A percentile compares a stretch with the other conserved stretches of the same genome.
Conservation (phyloP, 768 basidiomycete species). For the Nevesoporus exiguus region DNA sequence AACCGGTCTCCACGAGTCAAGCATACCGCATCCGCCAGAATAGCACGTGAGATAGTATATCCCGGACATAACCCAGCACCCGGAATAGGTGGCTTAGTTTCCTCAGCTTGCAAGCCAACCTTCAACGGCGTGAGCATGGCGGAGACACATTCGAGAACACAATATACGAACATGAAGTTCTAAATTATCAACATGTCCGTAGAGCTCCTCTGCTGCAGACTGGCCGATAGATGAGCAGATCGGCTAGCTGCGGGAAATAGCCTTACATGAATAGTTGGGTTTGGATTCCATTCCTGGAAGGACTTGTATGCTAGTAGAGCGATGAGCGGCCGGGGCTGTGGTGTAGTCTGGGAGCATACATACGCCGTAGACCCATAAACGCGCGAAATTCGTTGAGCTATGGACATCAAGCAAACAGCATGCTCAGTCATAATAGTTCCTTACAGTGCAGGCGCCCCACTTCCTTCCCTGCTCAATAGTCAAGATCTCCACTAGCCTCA, state of each 20-base stretch:
- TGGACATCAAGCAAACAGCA: neutral
- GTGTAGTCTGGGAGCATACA: constrained; percentile 11
- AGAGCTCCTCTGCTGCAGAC: constrained; percentile 62
- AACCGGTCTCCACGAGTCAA: constrained; percentile 78
- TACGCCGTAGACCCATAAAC: constrained; percentile 69
- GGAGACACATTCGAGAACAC: neutral
- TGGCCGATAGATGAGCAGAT: constrained; percentile 23
- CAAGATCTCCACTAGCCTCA: constrained; percentile 67
- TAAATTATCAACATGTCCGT: constrained; percentile 71
- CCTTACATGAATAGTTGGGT: constrained; percentile 52
- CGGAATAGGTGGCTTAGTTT: constrained; percentile 57
- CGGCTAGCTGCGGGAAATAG: no score
- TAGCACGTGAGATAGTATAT: constrained; percentile 82
- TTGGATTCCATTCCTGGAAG: constrained; percentile 74
- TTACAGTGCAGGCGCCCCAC: constrained; percentile 72
- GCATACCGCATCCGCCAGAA: constrained; percentile 74
- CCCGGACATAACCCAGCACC: constrained; percentile 81
- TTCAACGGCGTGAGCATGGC: constrained; percentile 19
- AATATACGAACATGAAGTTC: constrained; percentile 61
- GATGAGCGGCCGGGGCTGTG: constrained; percentile 2
- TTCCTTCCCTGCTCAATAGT: constrained; percentile 61
- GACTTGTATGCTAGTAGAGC: constrained; percentile 46
- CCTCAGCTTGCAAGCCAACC: constrained; percentile 71
- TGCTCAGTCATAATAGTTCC: constrained; percentile 18
- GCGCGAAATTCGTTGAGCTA: constrained; percentile 70